phyloP scores from a whole-genome alignment of 2,329 filamentous ascomycete species.

The Paecilomyces niveus region DNA sequence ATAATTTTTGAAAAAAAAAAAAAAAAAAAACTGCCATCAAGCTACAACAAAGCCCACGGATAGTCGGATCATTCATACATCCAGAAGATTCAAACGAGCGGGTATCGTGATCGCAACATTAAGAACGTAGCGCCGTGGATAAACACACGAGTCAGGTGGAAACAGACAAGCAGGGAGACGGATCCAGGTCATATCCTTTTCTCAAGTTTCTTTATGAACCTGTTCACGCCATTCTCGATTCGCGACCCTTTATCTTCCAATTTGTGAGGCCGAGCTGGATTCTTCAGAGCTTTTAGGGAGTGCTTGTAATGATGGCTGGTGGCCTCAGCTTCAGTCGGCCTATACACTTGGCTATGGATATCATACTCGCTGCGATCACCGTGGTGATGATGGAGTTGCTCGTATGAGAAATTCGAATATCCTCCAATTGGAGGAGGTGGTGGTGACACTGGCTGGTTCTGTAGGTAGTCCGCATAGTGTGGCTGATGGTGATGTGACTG shows the following conservation, averaged over 20 bases:
- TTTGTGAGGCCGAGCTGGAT: conserved; percentile 25
- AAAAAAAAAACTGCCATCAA: too few species aligned
- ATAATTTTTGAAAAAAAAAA: too few species aligned
- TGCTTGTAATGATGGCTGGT: conserved; percentile 28
- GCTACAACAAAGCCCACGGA: too few species aligned
- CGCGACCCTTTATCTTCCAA: conserved; percentile 31
- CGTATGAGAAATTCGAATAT: conserved; percentile 38
- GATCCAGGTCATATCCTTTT: conserved; percentile 24
- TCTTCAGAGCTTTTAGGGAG: conserved; percentile 24
- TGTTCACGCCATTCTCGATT: conserved; percentile 37
- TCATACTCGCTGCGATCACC: conserved; percentile 30
- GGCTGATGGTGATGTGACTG: conserved; percentile 12
- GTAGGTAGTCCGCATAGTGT: conserved; percentile 11
- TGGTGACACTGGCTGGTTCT: conserved; percentile 9
- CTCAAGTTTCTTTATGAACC: conserved; percentile 40
- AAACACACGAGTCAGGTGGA: neutral
- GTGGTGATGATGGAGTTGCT: conserved; percentile 19
- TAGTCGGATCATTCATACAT: too few species aligned
- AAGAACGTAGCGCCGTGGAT: neutral
- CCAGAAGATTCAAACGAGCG: neutral
- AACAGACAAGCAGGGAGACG: neutral
- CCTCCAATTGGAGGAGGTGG: conserved; percentile 23
- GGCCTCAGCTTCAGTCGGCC: conserved; percentile 38
- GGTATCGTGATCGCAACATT: neutral
- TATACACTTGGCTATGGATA: conserved; percentile 41